Conservation (phyloP, 2,329 filamentous ascomycete genomes). For the Aspergillus sp. region DNA sequence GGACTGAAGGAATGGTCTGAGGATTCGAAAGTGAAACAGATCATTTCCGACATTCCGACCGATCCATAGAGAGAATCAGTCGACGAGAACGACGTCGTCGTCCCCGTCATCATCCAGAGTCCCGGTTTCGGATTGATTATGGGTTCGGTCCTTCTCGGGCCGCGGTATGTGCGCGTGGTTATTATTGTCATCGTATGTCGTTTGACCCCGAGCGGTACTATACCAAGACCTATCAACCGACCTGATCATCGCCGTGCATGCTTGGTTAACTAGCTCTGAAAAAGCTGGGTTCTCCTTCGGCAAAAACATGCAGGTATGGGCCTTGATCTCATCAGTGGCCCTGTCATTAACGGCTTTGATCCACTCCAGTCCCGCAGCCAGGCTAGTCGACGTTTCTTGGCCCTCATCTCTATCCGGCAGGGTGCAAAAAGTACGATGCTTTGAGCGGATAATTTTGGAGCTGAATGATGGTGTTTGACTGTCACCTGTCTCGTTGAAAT, state of each 20-base stretch:
- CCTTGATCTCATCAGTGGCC: slow-evolving; percentile 73
- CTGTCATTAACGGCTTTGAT: slow-evolving; percentile 73
- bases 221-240: slow-evolving; percentile 45
- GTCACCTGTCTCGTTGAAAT: background rate
- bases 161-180: slow-evolving; percentile 15
- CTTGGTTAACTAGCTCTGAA: slow-evolving; percentile 37
- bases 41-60: background rate
- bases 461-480: slow-evolving; percentile 27
- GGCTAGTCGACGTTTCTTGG: slow-evolving; percentile 20
- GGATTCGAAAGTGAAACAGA: background rate
- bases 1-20: background rate
- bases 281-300: slow-evolving; percentile 47
- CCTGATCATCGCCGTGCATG: slow-evolving; percentile 37
- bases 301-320: slow-evolving; percentile 64
- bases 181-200: slow-evolving; percentile 21
- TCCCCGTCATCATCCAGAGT: slow-evolving; percentile 27
- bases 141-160: slow-evolving; percentile 11
- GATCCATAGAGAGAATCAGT: slow-evolving; percentile 16
- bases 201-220: slow-evolving; percentile 24
- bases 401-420: slow-evolving; percentile 59
- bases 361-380: slow-evolving; percentile 57
- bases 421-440: slow-evolving; percentile 84
- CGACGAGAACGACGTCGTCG: slow-evolving; percentile 38
- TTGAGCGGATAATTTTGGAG: slow-evolving; percentile 43
- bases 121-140: slow-evolving; percentile 19